Percentiles rank a stretch among this genome's conserved stretches.
These are phyloP conservation scores for Eucalyptus viminalis DNA, from an alignment of 345 rosid genomes.

Conservation along the genomic window DNA sequence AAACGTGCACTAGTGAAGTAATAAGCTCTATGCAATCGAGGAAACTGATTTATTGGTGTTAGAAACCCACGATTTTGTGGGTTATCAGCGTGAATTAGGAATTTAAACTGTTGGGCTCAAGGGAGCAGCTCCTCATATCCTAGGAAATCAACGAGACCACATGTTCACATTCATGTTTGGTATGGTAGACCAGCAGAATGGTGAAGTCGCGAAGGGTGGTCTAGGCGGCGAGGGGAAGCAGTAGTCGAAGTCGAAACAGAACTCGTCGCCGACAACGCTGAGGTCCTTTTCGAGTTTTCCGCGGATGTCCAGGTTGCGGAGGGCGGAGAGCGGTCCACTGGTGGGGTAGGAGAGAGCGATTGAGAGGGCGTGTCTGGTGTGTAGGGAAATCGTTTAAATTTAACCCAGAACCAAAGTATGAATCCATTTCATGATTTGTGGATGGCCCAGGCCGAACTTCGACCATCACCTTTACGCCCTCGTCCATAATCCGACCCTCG, in stretches of 20 bases:
- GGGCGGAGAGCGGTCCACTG: constrained; percentile 69
- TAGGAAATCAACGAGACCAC: neutral
- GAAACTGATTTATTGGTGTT: neutral
- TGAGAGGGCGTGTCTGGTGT: neutral
- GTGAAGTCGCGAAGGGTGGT: no score
- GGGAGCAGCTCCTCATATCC: neutral
- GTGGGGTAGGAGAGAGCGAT: neutral
- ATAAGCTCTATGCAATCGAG: constrained; percentile 12
- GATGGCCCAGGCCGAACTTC: accelerated
- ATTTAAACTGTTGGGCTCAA: neutral
- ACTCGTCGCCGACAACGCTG: constrained; percentile 21
- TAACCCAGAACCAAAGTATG: neutral
- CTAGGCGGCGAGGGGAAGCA: neutral
- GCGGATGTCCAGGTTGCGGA: constrained; percentile 47
- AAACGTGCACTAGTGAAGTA: neutral
- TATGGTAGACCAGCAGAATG: no score
- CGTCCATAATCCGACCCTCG: neutral
- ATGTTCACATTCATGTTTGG: neutral
- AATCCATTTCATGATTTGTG: neutral
- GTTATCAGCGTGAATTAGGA: neutral
- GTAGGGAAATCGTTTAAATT: neutral
- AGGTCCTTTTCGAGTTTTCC: constrained; percentile 40
- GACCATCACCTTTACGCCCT: neutral
- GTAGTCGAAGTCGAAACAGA: constrained; percentile 50
- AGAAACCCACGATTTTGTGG: neutral